A percentile compares a stretch with the other conserved stretches of the same genome.
phyloP scores from a whole-genome alignment of 2,329 filamentous ascomycete species.

The Tolypocladium paradoxum region DNA sequence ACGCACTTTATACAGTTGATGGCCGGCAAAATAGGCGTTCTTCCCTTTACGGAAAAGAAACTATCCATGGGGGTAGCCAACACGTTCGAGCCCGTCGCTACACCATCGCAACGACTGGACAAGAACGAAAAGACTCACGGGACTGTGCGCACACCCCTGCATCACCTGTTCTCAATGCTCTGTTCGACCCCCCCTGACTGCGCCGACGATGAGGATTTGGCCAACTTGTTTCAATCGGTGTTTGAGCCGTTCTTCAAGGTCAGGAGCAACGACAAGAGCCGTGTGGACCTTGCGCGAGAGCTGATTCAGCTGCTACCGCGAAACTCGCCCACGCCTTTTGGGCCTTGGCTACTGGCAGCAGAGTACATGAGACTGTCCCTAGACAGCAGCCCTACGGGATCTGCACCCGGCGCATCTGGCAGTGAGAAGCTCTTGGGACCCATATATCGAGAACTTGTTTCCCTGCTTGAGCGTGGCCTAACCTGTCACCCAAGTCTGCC shows the following conservation, averaged over 20 bases:
- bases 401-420: conserved; percentile 11
- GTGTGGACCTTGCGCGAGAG: conserved; percentile 37
- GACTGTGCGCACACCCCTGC: conserved; percentile 46
- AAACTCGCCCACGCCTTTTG: conserved; percentile 33
- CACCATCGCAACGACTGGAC: conserved; percentile 52
- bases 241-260: conserved; percentile 48
- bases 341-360: conserved; percentile 41
- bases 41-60: conserved; percentile 54
- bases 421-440: conserved; percentile 43
- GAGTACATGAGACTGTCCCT: conserved; percentile 33
- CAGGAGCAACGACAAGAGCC: conserved; percentile 32
- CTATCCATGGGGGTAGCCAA: conserved; percentile 40
- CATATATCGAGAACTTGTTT: conserved; percentile 59
- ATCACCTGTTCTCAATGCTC: conserved; percentile 55
- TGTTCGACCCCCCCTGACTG: conserved; percentile 36
- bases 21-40: conserved; percentile 39
- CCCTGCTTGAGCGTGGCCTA: conserved; percentile 55
- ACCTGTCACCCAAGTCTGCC: conserved; percentile 36
- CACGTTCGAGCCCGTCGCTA: conserved; percentile 50
- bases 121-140: conserved; percentile 40
- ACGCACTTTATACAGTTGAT: conserved; percentile 38
- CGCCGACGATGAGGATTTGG: conserved; percentile 33
- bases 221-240: conserved; percentile 35
- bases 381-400: conserved; percentile 15
- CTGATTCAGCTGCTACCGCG: conserved; percentile 38